These are phyloP conservation scores for Tillandsia fasciculata DNA, from an alignment of 176 grass and related monocot genomes.

Conservation along the genomic window DNA sequence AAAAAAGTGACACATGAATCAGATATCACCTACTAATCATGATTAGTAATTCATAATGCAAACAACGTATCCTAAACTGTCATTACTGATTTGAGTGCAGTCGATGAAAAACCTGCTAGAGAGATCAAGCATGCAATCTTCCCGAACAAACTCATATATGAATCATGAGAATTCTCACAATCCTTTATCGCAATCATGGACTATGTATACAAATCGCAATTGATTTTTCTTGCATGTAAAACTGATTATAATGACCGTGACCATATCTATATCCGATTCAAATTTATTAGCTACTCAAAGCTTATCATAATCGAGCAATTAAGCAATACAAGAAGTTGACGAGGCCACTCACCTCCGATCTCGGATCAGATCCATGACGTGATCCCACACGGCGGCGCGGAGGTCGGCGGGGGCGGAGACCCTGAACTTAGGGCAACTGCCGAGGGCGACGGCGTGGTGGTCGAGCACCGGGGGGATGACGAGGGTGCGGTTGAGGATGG, in stretches of 20 bases:
- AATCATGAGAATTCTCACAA: background rate
- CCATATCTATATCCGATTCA: background rate
- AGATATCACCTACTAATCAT: background rate
- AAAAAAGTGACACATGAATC: background rate
- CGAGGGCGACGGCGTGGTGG: conserved; percentile 83
- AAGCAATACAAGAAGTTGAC: background rate
- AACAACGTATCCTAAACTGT: background rate
- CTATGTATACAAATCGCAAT: too few relatives aligned
- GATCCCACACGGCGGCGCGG: conserved; percentile 66
- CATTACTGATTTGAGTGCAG: too few relatives aligned
- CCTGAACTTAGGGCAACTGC: conserved; percentile 95
- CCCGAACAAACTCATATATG: background rate
- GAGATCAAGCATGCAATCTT: too few relatives aligned
- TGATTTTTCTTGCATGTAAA: background rate
- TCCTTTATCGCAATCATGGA: background rate
- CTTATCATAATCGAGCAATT: background rate
- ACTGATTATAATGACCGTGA: background rate
- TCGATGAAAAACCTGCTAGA: too few relatives aligned
- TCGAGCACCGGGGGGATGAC: conserved; percentile 82
- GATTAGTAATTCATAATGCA: background rate
- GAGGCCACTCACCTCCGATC: conserved; percentile 42
- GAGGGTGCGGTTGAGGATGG: conserved; percentile 79
- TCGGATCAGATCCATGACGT: conserved; percentile 58
- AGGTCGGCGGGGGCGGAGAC: conserved; percentile 49
- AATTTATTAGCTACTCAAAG: background rate